Conservation (phyloP, 2,329 filamentous ascomycete species). For the Alternaria metachromatica region DNA sequence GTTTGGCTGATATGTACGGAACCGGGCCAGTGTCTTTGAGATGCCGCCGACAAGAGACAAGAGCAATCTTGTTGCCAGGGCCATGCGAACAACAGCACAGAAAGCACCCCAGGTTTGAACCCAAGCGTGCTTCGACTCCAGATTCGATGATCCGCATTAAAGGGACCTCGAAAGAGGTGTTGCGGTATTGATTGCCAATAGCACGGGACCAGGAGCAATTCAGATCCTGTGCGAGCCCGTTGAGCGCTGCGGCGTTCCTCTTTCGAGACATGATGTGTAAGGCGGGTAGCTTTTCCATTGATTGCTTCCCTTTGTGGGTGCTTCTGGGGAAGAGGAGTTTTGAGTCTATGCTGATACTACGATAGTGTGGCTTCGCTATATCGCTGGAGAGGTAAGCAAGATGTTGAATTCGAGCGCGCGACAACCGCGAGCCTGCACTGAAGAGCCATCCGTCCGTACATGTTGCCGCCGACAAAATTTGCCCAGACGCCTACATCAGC, state of each 20-base stretch:
- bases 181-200: neutral
- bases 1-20: neutral
- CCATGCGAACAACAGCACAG: neutral
- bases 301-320: neutral
- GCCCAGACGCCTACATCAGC: neutral
- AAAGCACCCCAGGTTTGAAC: neutral
- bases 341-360: fast-evolving
- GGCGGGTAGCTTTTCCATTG: neutral
- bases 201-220: neutral
- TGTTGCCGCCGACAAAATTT: neutral
- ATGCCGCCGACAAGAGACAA: neutral
- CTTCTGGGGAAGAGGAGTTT: neutral
- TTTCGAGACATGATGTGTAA: neutral
- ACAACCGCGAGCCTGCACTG: neutral
- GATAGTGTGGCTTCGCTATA: neutral
- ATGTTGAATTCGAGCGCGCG: too few relatives aligned
- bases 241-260: neutral
- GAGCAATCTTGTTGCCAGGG: neutral
- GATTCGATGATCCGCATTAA: fast-evolving
- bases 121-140: neutral
- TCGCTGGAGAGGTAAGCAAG: too few relatives aligned
- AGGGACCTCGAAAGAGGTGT: neutral
- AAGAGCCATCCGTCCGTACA: neutral
- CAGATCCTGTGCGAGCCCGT: neutral
- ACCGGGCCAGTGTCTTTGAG: neutral